Evolutionary conservation across 192 early-diverging fungal genomes (phyloP), one percentile per base, ranked within the genome.

Genomic region (Coemansia javaensis): DNA sequence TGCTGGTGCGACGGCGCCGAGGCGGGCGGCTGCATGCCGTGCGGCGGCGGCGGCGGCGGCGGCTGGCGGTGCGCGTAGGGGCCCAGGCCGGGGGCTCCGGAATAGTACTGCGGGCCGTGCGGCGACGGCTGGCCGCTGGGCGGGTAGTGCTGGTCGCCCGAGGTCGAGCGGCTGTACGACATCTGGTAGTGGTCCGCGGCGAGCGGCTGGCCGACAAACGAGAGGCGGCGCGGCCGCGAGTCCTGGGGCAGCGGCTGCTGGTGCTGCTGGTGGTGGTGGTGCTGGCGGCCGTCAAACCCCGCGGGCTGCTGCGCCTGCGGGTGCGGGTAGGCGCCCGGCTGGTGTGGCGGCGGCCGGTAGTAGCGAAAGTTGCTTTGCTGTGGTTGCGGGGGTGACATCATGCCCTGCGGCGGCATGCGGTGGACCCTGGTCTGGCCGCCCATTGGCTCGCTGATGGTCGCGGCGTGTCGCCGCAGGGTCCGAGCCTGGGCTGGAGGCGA

Each of bases 361-460:
- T 43, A 53, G 16, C 63, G 55, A 45, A 66, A 66, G 23, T 31
- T 22, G 43, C 44, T 37, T 44, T 45, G 62, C 44, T 63, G 60
- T 42, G 49, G 61, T 42, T 54, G 56, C 15, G 25, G 57, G 18
- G 58, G 67, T 25, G 45, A 40, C 44, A 47, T 2, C 17, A 42
- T 21, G n/a, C n/a, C n/a, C n/a, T n/a, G n/a, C 1, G 27, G 49
- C 23, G 47, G 32, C 24, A 27, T 16, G 17, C 36, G 40, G 27
- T 59, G 68, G 15, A 40, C 11, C 3, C 50, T 35, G 4, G 53
- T 5, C 31, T 52, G 69, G 7, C 62, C 41, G 21, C 47, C 47
- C 53, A 63, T 50, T 14, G 69, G 57, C 44, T 72, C 69, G 57
- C 69, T 65, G 41, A 72, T 72, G 2, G 69, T 72, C 3, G 69